Conservation (phyloP, 2,329 filamentous ascomycete genomes). For the Scedosporium boydii region DNA sequence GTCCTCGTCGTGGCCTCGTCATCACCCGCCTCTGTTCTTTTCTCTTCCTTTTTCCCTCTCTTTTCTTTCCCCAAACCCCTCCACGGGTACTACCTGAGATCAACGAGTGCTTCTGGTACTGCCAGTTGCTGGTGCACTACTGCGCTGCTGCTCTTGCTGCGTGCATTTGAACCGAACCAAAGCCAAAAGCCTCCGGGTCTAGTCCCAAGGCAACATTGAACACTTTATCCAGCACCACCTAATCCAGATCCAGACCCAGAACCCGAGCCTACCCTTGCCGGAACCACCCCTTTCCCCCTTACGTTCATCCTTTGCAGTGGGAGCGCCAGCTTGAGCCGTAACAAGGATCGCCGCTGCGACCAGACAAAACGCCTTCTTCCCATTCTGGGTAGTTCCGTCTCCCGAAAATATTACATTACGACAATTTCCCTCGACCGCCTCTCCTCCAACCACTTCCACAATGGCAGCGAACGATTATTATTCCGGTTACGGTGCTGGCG, state of each 20-base stretch:
- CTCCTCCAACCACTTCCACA: neutral
- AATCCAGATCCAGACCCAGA: neutral
- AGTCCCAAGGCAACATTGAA: neutral
- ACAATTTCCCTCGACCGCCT: neutral
- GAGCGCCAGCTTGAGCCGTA: neutral
- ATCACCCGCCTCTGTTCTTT: neutral
- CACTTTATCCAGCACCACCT: neutral
- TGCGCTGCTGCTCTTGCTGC: neutral
- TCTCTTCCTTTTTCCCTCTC: neutral
- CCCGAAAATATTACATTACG: neutral
- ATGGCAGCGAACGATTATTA: conserved; percentile 12
- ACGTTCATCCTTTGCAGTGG: neutral
- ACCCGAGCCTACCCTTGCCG: neutral
- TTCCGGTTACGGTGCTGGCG: conserved; percentile 3
- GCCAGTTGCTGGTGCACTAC: neutral
- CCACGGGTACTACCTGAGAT: neutral
- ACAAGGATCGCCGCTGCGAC: neutral
- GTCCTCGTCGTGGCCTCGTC: neutral
- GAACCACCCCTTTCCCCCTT: neutral
- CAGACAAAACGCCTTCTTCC: neutral
- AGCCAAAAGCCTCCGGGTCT: neutral
- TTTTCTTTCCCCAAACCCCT: neutral
- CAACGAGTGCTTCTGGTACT: neutral
- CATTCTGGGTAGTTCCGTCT: neutral
- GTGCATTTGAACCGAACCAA: neutral